Percentiles rank a stretch among this genome's conserved stretches.
phyloP scores from a whole-genome alignment of 139 green algal species.

The Desmodesmus armatus region DNA sequence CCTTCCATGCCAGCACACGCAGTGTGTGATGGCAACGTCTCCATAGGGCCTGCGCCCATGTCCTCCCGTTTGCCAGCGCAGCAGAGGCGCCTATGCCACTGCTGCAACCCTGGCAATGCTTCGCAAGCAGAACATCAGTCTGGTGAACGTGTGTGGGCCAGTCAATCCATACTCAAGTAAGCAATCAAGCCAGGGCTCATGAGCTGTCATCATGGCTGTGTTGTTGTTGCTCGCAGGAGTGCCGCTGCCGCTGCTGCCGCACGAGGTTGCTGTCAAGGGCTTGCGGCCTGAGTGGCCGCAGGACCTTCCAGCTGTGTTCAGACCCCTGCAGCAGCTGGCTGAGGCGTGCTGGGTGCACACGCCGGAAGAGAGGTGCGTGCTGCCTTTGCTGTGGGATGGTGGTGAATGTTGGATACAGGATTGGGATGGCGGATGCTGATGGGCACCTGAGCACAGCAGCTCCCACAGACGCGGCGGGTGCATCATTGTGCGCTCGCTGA shows the following conservation, averaged over 20 bases:
- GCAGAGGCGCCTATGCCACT: too few relatives aligned
- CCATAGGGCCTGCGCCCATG: too few relatives aligned
- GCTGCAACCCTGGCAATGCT: too few relatives aligned
- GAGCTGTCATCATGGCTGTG: background rate
- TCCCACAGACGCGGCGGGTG: background rate
- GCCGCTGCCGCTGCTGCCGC: constrained; percentile 40
- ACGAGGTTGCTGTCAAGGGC: constrained; percentile 40
- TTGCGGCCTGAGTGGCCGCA: constrained; percentile 30
- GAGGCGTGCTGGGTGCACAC: constrained; percentile 37
- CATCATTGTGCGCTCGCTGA: background rate
- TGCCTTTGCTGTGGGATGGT: background rate
- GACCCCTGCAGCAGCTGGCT: constrained; percentile 11
- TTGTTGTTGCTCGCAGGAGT: background rate
- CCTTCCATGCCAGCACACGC: too few relatives aligned
- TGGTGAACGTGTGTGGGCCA: background rate
- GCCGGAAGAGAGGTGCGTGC: constrained; percentile 28
- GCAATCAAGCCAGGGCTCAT: too few relatives aligned
- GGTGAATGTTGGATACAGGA: background rate
- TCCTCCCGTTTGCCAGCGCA: too few relatives aligned
- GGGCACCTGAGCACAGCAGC: background rate
- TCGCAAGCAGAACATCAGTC: too few relatives aligned
- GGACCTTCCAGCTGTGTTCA: background rate
- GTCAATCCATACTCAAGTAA: too few relatives aligned
- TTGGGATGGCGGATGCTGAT: background rate
- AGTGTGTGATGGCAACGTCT: too few relatives aligned